These are phyloP conservation scores for Triticum timopheevii DNA, from an alignment of 176 grass and related monocot species.

Conservation along the genomic window DNA sequence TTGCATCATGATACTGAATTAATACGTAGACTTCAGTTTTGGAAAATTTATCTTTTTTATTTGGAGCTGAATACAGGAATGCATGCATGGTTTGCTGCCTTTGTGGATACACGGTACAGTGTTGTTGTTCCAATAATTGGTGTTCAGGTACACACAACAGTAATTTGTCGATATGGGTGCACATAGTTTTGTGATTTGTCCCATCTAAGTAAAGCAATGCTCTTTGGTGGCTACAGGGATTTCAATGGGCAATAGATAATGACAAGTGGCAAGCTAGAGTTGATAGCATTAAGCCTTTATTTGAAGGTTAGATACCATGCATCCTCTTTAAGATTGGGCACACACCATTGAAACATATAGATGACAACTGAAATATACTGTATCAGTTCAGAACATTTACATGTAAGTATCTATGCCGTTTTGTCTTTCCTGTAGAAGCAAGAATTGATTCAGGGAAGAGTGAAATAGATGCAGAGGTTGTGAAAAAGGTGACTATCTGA, in stretches of 20 bases:
- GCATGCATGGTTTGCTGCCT: constrained; percentile 95
- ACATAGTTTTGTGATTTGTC: neutral
- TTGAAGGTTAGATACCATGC: constrained; percentile 65
- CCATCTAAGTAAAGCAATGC: constrained; percentile 14
- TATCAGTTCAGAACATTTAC: neutral
- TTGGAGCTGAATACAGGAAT: constrained; percentile 60
- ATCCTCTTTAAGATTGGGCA: neutral
- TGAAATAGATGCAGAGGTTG: constrained; percentile 68
- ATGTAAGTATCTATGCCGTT: neutral
- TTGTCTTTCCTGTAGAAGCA: constrained; percentile 52
- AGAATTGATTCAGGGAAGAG: constrained; percentile 67
- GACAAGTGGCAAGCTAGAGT: constrained; percentile 80
- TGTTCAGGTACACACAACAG: constrained; percentile 57
- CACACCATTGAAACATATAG: neutral
- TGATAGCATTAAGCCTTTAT: constrained; percentile 78
- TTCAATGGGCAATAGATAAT: constrained; percentile 90
- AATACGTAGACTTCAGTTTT: neutral
- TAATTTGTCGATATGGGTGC: neutral
- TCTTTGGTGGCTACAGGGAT: constrained; percentile 49
- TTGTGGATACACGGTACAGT: constrained; percentile 60
- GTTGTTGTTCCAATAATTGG: constrained; percentile 90
- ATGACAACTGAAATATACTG: neutral
- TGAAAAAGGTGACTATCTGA: constrained; percentile 57
- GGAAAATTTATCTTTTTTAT: constrained; percentile 17
- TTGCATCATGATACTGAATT: constrained; percentile 23